A percentile compares a stretch with the other conserved stretches of the same genome.
These are phyloP conservation scores for Quercus tomentella DNA, from an alignment of 331 rosid species.

Conservation along the genomic window DNA sequence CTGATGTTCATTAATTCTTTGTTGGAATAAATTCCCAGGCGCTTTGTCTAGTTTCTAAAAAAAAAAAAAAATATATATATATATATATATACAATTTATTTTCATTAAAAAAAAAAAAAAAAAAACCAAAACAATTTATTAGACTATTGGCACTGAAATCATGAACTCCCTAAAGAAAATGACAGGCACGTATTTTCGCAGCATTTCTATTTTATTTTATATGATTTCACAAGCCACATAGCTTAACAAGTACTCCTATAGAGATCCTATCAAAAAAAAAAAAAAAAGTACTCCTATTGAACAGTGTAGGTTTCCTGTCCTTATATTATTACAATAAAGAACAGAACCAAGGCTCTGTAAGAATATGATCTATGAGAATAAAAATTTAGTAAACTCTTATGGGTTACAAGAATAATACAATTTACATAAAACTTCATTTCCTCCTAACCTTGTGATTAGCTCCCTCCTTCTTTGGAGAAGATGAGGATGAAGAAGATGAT, in stretches of 20 bases:
- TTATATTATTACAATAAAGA: not conserved
- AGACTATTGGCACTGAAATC: not conserved
- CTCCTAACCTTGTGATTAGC: constrained; percentile 40
- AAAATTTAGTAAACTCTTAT: not conserved
- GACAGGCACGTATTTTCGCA: not conserved
- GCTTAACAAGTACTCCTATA: not conserved
- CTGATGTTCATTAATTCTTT: no score
- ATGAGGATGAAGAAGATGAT: constrained; percentile 47
- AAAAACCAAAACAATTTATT: not conserved
- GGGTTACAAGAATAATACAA: constrained; percentile 14
- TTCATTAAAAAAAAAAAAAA: no score
- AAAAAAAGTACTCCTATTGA: not conserved
- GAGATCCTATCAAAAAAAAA: not conserved
- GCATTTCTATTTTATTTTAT: not conserved
- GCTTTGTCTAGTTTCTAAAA: no score
- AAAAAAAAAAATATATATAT: no score
- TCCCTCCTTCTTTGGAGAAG: constrained; percentile 34
- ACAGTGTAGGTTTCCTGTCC: not conserved
- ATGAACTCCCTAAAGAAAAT: not conserved
- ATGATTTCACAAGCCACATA: constrained; percentile 9
- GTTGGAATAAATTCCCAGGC: no score
- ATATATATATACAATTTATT: no score
- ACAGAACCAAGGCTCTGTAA: constrained; percentile 1
- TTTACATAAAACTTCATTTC: constrained; percentile 22
- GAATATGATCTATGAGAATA: not conserved